phyloP scores from a whole-genome alignment of 345 rosid genomes.

The Barbarea vulgaris region DNA sequence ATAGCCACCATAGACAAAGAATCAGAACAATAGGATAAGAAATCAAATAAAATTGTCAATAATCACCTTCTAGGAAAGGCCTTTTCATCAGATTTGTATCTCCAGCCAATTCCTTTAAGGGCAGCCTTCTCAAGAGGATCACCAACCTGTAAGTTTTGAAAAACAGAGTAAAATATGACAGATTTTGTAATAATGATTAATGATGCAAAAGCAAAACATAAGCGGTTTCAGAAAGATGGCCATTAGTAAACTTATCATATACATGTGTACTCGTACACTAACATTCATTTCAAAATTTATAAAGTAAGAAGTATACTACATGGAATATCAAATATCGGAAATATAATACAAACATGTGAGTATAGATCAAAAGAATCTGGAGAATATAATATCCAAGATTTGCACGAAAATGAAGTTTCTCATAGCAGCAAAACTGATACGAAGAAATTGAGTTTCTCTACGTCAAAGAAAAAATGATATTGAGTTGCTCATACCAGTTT shows the following conservation, averaged over 20 bases:
- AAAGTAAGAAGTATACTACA: neutral
- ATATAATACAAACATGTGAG: neutral
- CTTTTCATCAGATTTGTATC: slow-evolving; percentile 97
- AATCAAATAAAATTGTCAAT: neutral
- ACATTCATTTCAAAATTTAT: neutral
- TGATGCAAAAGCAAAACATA: slow-evolving; percentile 20
- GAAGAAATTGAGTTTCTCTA: slow-evolving; percentile 1
- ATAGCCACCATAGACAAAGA: slow-evolving; percentile 14
- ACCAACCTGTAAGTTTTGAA: slow-evolving; percentile 67
- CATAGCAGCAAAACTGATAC: neutral
- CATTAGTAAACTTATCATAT: neutral
- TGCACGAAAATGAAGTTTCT: neutral
- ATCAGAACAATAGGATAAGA: neutral
- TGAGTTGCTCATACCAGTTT: slow-evolving; percentile 66
- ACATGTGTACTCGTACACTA: neutral
- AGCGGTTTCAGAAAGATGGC: slow-evolving; percentile 26
- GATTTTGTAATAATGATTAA: neutral
- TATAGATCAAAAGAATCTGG: neutral
- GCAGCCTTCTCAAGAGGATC: slow-evolving; percentile 99
- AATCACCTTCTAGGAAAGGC: slow-evolving; percentile 94
- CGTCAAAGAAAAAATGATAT: neutral
- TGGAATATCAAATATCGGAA: neutral
- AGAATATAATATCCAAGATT: neutral
- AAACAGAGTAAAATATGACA: slow-evolving; percentile 6
- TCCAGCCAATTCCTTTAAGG: slow-evolving; percentile 97